Conservation (phyloP, 192 early-diverging fungal genomes). For the Linnemannia elongata region DNA sequence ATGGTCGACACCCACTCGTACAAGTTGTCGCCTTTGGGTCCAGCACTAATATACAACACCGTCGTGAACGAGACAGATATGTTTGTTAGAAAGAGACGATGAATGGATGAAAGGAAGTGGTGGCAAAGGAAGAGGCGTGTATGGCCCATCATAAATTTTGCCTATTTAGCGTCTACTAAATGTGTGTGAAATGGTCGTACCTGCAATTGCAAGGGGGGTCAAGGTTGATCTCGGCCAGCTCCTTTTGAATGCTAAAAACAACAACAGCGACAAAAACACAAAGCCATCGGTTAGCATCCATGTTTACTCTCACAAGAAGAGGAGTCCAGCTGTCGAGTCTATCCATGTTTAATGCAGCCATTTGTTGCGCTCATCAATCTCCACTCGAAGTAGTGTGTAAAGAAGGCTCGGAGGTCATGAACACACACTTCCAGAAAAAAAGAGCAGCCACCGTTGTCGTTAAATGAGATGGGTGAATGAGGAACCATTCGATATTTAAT, state of each 20-base stretch:
- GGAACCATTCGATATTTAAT: constrained; percentile 7
- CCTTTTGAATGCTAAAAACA: constrained; percentile 88
- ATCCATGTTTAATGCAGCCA: not conserved
- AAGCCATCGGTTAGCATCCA: not conserved
- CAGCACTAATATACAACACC: constrained; percentile 71
- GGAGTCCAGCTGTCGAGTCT: not conserved
- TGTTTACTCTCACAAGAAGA: too few relatives aligned
- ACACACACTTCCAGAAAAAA: not conserved
- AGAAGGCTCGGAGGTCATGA: not conserved
- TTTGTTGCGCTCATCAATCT: not conserved
- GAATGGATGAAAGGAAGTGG: not conserved
- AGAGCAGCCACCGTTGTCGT: not conserved
- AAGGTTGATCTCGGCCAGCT: constrained; percentile 95
- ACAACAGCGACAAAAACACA: not conserved
- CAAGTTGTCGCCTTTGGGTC: constrained; percentile 95
- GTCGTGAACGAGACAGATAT: not conserved
- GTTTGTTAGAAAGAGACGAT: not conserved
- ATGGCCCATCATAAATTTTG: not conserved
- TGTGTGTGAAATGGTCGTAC: constrained; percentile 47
- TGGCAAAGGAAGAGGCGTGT: not conserved
- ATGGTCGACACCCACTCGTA: constrained; percentile 98
- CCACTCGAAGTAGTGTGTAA: not conserved
- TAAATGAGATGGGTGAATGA: constrained; percentile 4
- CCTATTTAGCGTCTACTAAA: too few relatives aligned
- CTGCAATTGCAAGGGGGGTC: constrained; percentile 96